Base-by-base conservation (phyloP, 2,329 filamentous ascomycete genomes). In the Epichloe uncinata region DNA sequence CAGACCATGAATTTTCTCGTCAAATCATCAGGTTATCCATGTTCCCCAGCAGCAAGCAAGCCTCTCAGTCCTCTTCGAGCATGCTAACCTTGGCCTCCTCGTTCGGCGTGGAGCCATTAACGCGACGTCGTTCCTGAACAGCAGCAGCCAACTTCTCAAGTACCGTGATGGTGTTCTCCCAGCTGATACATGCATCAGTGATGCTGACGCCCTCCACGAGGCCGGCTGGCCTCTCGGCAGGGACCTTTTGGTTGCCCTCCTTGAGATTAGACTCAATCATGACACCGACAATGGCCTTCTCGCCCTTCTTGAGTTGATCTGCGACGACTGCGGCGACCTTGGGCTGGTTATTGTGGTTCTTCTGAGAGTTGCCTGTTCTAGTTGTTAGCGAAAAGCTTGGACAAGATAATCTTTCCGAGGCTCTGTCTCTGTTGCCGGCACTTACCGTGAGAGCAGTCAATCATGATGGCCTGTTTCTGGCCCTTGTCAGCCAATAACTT, bases 181-280 rank as follows among this genome's bases (percentile, higher is more conserved):
- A 96, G 74, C 86, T 75, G 64, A 98, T 95, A 72, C 91, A 98
- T 50, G 90, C 91, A 67, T 96, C 90, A 1, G 90, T 96, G 69
- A 96, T 96, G 68, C 85, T 91, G 61, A 96, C 85, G 58, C 90
- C 90, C 70, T 87, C 88, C 74, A 89, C 87, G 47, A 96, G 75
- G 7, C 69, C 85, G 1, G 80, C 66, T 7, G 85, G 85, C 8
- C 90, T 91, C 68, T 94, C 87, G 1, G 82, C 67, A 1, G 89
- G 88, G 1, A 95, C 87, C 73, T 95, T 64, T 64, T 89, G 85
- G 74, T 83, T 87, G 57, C 81, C 78, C 71, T 95, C 93, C 68
- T 91, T 82, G 75, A 97, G 91, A 71, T 97, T 91, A 63, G 88
- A 95, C 74, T 98, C 91, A 60, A 98, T 95, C 91, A 98, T 98